A percentile compares a stretch with the other conserved stretches of the same genome.
These are phyloP conservation scores for Infundibulicybe gibba DNA, from an alignment of 768 basidiomycete species.

Conservation along the genomic window DNA sequence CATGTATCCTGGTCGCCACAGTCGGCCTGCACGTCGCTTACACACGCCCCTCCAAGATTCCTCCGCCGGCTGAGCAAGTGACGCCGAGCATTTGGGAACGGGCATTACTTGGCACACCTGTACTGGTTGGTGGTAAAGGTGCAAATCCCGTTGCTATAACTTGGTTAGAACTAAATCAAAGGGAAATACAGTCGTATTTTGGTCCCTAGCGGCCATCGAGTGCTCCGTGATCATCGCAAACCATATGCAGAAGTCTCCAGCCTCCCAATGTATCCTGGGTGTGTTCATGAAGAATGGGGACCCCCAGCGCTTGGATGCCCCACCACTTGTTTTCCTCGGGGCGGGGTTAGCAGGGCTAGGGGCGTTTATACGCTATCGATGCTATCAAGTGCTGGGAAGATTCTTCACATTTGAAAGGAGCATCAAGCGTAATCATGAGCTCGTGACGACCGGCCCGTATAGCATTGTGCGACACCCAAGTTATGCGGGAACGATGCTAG, in stretches of 20 bases:
- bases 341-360: conserved; percentile 3
- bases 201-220: conserved; percentile 36
- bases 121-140: conserved; percentile 33
- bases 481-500: conserved; percentile 19
- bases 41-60: conserved; percentile 45
- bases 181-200: conserved; percentile 31
- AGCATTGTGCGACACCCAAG: conserved; percentile 22
- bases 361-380: conserved; percentile 16
- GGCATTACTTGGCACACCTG: conserved; percentile 27
- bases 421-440: conserved; percentile 15
- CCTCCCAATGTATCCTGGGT: conserved; percentile 21
- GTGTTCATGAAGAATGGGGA: conserved; percentile 17
- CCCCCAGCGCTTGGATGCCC: conserved; percentile 21
- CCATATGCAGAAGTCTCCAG: conserved; percentile 14
- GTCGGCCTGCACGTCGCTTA: conserved; percentile 38
- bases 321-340: conserved; percentile 16
- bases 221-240: conserved; percentile 28
- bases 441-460: conserved; percentile 25
- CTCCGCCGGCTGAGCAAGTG: conserved; percentile 25
- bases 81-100: conserved; percentile 30
- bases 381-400: conserved; percentile 19
- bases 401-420: conserved; percentile 24
- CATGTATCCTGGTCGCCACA: conserved; percentile 38
- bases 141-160: conserved; percentile 1
- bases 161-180: background rate